phyloP scores from a whole-genome alignment of 2,329 filamentous ascomycete genomes.

The Stagonosporopsis cucurbitacearum region DNA sequence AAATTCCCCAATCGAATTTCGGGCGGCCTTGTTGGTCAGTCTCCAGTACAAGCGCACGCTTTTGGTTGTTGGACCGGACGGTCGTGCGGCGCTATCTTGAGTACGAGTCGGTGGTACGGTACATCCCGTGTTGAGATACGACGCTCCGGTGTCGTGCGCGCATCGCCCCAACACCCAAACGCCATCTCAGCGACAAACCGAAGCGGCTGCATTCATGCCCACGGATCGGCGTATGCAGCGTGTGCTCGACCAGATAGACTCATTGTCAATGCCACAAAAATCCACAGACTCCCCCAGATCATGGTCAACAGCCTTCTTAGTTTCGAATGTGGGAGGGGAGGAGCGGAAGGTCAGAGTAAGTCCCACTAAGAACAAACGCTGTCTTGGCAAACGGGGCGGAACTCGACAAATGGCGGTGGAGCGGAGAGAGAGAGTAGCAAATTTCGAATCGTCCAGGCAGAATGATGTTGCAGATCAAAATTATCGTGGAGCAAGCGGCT shows the following conservation, averaged over 20 bases:
- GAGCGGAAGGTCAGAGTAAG: neutral
- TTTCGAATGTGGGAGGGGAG: neutral
- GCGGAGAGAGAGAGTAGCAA: conserved; percentile 19
- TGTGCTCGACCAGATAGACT: conserved; percentile 1
- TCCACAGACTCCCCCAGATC: neutral
- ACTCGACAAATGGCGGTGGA: conserved; percentile 4
- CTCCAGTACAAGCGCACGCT: conserved; percentile 12
- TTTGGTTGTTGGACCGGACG: conserved; percentile 13
- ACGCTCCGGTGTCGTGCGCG: conserved; percentile 13
- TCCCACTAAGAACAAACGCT: neutral
- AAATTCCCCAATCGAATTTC: conserved; percentile 11
- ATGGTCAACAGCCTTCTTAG: neutral
- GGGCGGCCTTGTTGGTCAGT: conserved; percentile 15
- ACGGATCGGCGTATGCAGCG: conserved; percentile 11
- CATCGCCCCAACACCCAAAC: conserved; percentile 10
- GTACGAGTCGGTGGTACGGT: conserved; percentile 11
- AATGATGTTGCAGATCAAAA: neutral
- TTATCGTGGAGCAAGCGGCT: conserved; percentile 3
- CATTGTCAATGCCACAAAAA: conserved; percentile 3
- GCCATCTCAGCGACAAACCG: conserved; percentile 9
- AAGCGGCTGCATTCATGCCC: neutral
- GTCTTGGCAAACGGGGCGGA: conserved; percentile 8
- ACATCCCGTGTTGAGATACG: conserved; percentile 19
- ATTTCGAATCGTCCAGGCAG: neutral
- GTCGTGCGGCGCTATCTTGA: conserved; percentile 10